Base-by-base conservation (phyloP, 116 monocot species). In the Phalaenopsis hybrid region DNA sequence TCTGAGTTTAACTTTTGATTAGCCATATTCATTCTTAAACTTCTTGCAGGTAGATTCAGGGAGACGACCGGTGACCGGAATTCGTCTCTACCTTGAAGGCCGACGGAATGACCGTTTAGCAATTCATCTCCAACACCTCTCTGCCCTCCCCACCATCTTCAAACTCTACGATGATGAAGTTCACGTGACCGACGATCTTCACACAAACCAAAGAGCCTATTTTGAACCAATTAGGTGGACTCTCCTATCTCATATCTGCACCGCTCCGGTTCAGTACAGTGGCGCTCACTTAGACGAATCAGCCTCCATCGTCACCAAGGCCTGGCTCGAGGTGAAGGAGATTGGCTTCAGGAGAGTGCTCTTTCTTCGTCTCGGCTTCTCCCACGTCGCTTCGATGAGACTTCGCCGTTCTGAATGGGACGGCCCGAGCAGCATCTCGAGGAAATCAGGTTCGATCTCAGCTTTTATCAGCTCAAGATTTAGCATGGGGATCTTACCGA, bases 331-430 rank as follows among this genome's bases (percentile, higher is more conserved):
- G 80, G 89, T 94, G 77, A 86, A 37, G 74, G 88, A 89, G 57
- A 43, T 86, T 1, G 83, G 88, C 12, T 25, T 85, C 83, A 88
- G 80, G 78, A 89, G 86, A 31, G 95, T 96, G 3, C 85, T 96
- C 3, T 96, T 93, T 75, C 95, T 96, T 4, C 52, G 84, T 63
- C 93, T 96, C 12, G 93, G 93, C 7, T 96, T 93, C 89, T 93
- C 93, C 43, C 82, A 79, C 55, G 61, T 93, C 49, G 87, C 85
- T 8, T 83, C 87, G 4, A 90, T 91, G 83, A 88, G 75, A 63
- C 91, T 93, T 43, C 85, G 95, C 3, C 81, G 91, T 17, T 96
- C 93, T 0, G 88, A 96, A 81, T 96, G 95, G 95, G 87, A 83
- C 18, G 90, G 84, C 4, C 80, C 86, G n/a, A 78, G 67, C 41